phyloP scores from a whole-genome alignment of 768 basidiomycete species.

The Naganishia randhawae region DNA sequence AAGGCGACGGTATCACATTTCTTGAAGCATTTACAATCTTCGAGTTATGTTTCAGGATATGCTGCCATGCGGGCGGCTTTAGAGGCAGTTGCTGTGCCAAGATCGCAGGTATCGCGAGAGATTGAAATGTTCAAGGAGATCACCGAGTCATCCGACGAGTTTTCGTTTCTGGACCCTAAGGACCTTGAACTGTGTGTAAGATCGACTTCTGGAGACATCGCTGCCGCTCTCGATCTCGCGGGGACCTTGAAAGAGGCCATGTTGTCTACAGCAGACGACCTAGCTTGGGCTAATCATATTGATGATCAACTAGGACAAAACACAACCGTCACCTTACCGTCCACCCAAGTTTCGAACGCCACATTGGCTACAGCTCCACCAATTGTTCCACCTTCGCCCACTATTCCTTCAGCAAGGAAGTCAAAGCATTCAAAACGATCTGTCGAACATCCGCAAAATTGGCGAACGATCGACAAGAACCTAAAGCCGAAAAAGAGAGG shows the following conservation, averaged over 20 bases:
- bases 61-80: slow-evolving; percentile 41
- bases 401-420: neutral
- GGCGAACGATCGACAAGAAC: slow-evolving; percentile 35
- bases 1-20: slow-evolving; percentile 34
- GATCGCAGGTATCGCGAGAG: slow-evolving; percentile 16
- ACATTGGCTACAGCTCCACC: neutral
- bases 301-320: slow-evolving; percentile 36
- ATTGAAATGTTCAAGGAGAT: slow-evolving; percentile 40
- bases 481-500: slow-evolving; percentile 7
- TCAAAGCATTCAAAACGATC: neutral
- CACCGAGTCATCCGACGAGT: slow-evolving; percentile 33
- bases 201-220: slow-evolving; percentile 38
- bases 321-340: neutral
- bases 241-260: slow-evolving; percentile 38
- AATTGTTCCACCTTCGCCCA: neutral
- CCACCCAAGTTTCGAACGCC: neutral
- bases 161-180: slow-evolving; percentile 6
- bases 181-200: slow-evolving; percentile 42
- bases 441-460: slow-evolving; percentile 42
- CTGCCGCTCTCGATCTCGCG: slow-evolving; percentile 43
- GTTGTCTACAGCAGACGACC: slow-evolving; percentile 5
- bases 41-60: slow-evolving; percentile 38
- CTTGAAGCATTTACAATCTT: slow-evolving; percentile 39
- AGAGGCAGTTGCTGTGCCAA: slow-evolving; percentile 2
- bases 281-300: slow-evolving; percentile 24